Percentiles rank a stretch among this genome's conserved stretches.
Conservation (phyloP, 1,139 yeast genomes). For the Pichia sp. region DNA sequence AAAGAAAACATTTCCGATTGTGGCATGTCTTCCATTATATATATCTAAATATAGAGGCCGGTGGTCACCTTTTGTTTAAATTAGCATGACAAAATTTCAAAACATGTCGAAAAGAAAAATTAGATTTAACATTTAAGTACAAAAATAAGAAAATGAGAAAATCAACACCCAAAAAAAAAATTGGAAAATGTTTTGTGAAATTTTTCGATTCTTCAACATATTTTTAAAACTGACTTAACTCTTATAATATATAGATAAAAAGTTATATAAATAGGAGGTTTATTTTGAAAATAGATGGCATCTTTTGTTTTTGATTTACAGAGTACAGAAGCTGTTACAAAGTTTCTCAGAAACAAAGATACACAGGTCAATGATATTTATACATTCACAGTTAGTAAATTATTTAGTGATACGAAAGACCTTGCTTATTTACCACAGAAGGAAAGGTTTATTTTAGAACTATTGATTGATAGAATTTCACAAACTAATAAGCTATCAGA, state of each 20-base stretch:
- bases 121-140: neutral
- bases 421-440: conserved; percentile 54
- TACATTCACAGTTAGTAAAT: conserved; percentile 36
- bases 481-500: conserved; percentile 34
- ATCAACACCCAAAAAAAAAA: neutral
- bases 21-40: neutral
- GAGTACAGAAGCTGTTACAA: conserved; percentile 34
- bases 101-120: neutral
- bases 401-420: conserved; percentile 32
- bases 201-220: neutral
- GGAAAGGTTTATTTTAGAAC: conserved; percentile 54
- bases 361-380: conserved; percentile 41
- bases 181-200: neutral
- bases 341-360: conserved; percentile 53
- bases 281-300: neutral
- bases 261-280: neutral
- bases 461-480: conserved; percentile 59
- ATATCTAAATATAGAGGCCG: neutral
- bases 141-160: neutral
- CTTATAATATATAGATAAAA: neutral
- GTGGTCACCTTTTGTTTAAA: neutral
- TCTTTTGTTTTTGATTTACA: neutral
- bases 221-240: neutral
- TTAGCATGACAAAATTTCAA: neutral
- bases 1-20: neutral